Evolutionary conservation across 441 rosid species (phyloP), one percentile per base, ranked within the genome.

Genomic region (Pelargonium hybrid): DNA sequence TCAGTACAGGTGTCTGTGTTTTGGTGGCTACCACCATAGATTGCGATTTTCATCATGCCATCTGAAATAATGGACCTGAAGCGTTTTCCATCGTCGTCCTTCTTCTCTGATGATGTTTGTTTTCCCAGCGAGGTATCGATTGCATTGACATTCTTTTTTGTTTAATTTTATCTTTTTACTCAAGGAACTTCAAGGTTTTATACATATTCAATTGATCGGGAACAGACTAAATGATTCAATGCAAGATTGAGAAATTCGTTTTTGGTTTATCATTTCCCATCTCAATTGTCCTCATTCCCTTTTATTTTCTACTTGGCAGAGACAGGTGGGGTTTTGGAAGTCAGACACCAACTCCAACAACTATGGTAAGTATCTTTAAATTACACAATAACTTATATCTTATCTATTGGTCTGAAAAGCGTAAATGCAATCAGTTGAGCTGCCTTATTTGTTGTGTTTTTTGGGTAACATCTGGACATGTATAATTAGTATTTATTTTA

Each of bases 291-390:
- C 7, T 68, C n/a, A 1, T 62, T 56, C 9, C 62, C 69, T 69
- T 25, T 31, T 73, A 69, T 48, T 73, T 59, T 66, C 34, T 66
- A 66, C 31, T 13, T 82, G 67, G 74, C 84, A 80, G 85, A 78
- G 84, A 75, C 84, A 81, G 76, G 79, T 84, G 20, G 80, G 87
- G 21, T 83, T 83, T 74, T 79, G 84, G 87, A 84, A 77, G 76
- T 70, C 81, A 11, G 83, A 83, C 63, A 34, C 75, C 37, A 29
- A 72, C 71, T 75, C 69, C 64, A 83, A 79, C 76, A 82, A 69
- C 41, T 73, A 67, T 43, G 84, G 87, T 84, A 59, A 81, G 91
- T 84, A 70, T 69, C 7, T 56, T 76, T 52, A 17, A 39, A 6
- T 7, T 39, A 7, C 45, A 39, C 45, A 39, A 39, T 39, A 7